phyloP scores from a whole-genome alignment of 495 filamentous ascomycete genomes.

The Choiromyces venosus region DNA sequence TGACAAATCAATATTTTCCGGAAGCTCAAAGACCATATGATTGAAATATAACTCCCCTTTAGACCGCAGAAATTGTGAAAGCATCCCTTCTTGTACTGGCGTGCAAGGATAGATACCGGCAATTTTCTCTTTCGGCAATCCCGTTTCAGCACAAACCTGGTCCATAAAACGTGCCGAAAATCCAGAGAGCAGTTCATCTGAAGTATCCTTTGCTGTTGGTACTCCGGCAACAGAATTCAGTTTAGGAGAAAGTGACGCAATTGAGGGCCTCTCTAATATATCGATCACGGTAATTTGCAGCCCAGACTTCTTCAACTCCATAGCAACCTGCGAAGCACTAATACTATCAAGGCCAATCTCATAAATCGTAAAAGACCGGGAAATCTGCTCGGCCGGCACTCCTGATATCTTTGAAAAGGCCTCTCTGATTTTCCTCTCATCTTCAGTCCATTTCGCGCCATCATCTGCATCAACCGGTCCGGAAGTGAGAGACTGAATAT shows the following conservation, averaged over 20 bases:
- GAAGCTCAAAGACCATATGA: conserved; percentile 50
- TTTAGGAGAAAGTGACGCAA: background rate
- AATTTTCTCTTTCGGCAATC: conserved; percentile 20
- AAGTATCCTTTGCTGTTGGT: background rate
- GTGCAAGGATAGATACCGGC: conserved; percentile 57
- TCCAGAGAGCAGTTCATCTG: conserved; percentile 3
- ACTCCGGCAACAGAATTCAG: background rate
- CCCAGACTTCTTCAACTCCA: conserved; percentile 54
- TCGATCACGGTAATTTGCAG: conserved; percentile 58
- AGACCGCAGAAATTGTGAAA: conserved; percentile 56
- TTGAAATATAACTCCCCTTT: conserved; percentile 59
- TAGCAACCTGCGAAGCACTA: conserved; percentile 70
- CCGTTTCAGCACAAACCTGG: conserved; percentile 18
- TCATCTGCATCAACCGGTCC: background rate
- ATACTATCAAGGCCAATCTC: conserved; percentile 84
- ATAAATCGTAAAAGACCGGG: conserved; percentile 62
- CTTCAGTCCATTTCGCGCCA: conserved; percentile 48
- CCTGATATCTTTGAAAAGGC: conserved; percentile 55
- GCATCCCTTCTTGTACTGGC: conserved; percentile 58
- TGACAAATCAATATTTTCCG: conserved; percentile 42
- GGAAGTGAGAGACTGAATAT: conserved; percentile 29
- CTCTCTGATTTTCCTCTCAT: conserved; percentile 51
- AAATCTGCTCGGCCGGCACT: conserved; percentile 52
- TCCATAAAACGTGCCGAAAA: conserved; percentile 19
- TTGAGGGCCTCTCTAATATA: conserved; percentile 52